Evolutionary conservation across 345 rosid genomes (phyloP).

Genomic region (Durio zibethinus): DNA sequence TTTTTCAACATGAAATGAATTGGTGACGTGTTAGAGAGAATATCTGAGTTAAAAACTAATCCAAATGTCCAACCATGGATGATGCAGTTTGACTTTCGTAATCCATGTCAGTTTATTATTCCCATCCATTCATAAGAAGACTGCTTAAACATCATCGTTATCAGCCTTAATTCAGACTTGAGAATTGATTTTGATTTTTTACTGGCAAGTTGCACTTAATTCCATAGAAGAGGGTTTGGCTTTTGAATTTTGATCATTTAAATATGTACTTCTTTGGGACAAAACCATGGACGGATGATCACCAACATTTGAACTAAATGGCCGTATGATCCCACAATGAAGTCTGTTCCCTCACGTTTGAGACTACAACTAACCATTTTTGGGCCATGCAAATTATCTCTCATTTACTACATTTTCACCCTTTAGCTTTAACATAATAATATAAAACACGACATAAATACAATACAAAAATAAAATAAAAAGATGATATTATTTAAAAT

Average conservation of each 20-base stretch:
- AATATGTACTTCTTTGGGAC: neutral
- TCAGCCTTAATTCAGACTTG: neutral
- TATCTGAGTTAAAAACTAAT: too few relatives aligned
- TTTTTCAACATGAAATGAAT: too few relatives aligned
- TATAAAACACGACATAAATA: too few relatives aligned
- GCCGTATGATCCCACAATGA: neutral
- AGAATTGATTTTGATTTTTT: neutral
- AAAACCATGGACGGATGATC: neutral
- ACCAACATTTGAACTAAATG: neutral
- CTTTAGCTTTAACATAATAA: too few relatives aligned
- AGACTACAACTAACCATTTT: neutral
- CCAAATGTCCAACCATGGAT: too few relatives aligned
- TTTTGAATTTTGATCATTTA: neutral
- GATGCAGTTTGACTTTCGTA: too few relatives aligned
- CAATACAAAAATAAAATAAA: too few relatives aligned
- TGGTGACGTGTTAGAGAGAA: too few relatives aligned
- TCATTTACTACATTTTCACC: too few relatives aligned
- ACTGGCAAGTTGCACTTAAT: neutral
- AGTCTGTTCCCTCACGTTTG: neutral
- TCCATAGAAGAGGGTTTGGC: neutral
- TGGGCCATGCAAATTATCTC: too few relatives aligned
- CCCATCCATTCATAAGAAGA: neutral
- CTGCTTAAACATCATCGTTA: neutral
- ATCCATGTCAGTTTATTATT: neutral
- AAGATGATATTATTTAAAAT: too few relatives aligned